Evolutionary conservation across 768 basidiomycete species (phyloP).

Genomic region (Lanmaoa pseudosensibilis): DNA sequence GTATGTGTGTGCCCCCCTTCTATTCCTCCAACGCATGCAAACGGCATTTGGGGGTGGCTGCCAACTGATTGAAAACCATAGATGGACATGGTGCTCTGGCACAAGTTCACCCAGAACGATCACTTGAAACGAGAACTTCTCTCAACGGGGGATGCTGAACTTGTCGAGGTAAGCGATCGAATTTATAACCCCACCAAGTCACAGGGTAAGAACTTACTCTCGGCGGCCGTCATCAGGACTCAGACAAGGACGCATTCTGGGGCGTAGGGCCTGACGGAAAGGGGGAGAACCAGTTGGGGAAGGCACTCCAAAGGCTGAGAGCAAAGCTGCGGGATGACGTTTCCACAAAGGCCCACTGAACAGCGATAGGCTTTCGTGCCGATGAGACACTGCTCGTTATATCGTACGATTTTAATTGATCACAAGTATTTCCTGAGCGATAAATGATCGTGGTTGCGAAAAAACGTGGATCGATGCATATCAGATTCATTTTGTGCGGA

Average conservation of each 20-base stretch:
- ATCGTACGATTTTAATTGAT: constrained; percentile 35
- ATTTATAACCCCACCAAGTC: not conserved
- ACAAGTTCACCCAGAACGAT: constrained; percentile 43
- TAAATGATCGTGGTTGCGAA: constrained; percentile 28
- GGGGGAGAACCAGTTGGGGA: constrained; percentile 44
- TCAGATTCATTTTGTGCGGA: constrained; percentile 30
- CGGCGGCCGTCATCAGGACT: constrained; percentile 20
- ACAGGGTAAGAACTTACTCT: constrained; percentile 15
- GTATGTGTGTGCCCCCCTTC: constrained; percentile 15
- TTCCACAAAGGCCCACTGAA: constrained; percentile 13
- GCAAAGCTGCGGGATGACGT: constrained; percentile 29
- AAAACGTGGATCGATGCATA: constrained; percentile 30
- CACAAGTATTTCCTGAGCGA: constrained; percentile 11
- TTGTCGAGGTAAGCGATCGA: constrained; percentile 38
- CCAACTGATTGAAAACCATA: constrained; percentile 10
- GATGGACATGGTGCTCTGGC: constrained; percentile 42
- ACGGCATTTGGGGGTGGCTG: constrained; percentile 3
- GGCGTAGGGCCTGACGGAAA: constrained; percentile 38
- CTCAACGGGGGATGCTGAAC: constrained; percentile 38
- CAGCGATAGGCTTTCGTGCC: constrained; percentile 15
- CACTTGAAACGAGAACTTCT: constrained; percentile 37
- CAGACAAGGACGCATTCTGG: constrained; percentile 42
- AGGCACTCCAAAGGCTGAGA: constrained; percentile 41
- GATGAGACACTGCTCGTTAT: constrained; percentile 14
- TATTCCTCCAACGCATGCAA: constrained; percentile 16